Percentiles rank a stretch among this genome's conserved stretches.
phyloP scores from a whole-genome alignment of 768 basidiomycete species.

The Suillus weaverae region DNA sequence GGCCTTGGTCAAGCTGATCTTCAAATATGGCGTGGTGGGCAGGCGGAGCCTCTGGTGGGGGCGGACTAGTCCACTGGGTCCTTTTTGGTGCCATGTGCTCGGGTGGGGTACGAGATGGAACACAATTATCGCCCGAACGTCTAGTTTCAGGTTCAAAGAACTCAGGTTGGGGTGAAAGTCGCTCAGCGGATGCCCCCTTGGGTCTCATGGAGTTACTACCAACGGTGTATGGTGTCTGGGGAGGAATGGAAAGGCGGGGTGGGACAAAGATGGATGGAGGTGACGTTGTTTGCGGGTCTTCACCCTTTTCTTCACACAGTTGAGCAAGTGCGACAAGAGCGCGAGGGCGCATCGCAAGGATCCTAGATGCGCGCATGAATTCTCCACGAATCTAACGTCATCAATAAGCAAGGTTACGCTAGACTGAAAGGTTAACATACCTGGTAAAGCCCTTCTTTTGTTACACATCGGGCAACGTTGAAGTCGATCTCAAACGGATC shows the following conservation, averaged over 20 bases:
- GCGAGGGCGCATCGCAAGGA: conserved; percentile 76
- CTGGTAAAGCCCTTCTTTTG: conserved; percentile 92
- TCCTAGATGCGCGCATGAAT: conserved; percentile 93
- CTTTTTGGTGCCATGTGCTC: conserved; percentile 83
- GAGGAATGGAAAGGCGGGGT: conserved; percentile 51
- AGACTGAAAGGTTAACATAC: conserved; percentile 38
- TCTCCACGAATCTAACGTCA: conserved; percentile 86
- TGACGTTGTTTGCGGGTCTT: conserved; percentile 40
- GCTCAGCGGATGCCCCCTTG: conserved; percentile 43
- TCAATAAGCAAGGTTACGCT: conserved; percentile 3
- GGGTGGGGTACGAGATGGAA: conserved; percentile 48
- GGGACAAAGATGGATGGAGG: conserved; percentile 43
- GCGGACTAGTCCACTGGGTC: conserved; percentile 83
- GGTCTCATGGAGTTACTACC: conserved; percentile 61
- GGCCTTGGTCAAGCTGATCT: conserved; percentile 59
- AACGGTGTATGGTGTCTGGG: conserved; percentile 71
- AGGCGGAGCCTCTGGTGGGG: conserved; percentile 72
- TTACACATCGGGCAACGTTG: conserved; percentile 96
- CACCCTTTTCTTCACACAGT: conserved; percentile 87
- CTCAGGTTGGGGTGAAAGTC: conserved; percentile 51
- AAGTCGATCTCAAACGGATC: conserved; percentile 97
- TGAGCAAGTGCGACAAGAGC: conserved; percentile 82
- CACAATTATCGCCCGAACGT: conserved; percentile 31
- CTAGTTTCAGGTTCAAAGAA: conserved; percentile 46
- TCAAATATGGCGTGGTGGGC: conserved; percentile 69